Percentiles rank a stretch among this genome's conserved stretches.
These are phyloP conservation scores for Neopestalotiopsis sp. DNA, from an alignment of 2,329 filamentous ascomycete species.

Conservation along the genomic window DNA sequence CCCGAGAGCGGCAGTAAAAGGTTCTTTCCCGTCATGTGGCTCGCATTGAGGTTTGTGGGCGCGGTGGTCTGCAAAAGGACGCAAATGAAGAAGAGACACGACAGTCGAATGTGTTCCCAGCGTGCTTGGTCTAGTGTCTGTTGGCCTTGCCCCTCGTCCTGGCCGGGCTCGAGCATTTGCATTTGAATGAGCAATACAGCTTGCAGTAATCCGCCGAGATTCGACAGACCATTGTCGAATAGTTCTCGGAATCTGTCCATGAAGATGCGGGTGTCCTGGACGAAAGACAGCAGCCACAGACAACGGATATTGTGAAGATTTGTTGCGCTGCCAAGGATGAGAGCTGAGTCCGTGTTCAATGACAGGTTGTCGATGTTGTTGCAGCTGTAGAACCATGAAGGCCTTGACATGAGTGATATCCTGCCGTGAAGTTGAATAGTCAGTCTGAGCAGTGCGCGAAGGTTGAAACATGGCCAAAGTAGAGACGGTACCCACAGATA, in stretches of 20 bases:
- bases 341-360: not conserved
- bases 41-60: not conserved
- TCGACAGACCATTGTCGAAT: not conserved
- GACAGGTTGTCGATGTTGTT: not conserved
- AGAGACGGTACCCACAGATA: not conserved
- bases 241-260: not conserved
- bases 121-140: not conserved
- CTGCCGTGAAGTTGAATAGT: not conserved
- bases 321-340: not conserved
- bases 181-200: not conserved
- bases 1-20: not conserved
- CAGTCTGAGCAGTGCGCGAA: not conserved
- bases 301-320: not conserved
- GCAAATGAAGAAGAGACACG: conserved; percentile 2
- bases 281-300: not conserved
- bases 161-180: not conserved
- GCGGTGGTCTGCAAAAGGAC: not conserved
- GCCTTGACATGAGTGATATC: not conserved
- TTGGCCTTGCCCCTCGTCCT: not conserved
- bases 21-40: not conserved
- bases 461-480: not conserved
- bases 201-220: not conserved
- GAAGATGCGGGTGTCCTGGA: not conserved
- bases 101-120: not conserved
- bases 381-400: not conserved